Conservation (phyloP, 148 eudicot genomes). For the Fagopyrum homotropicum region DNA sequence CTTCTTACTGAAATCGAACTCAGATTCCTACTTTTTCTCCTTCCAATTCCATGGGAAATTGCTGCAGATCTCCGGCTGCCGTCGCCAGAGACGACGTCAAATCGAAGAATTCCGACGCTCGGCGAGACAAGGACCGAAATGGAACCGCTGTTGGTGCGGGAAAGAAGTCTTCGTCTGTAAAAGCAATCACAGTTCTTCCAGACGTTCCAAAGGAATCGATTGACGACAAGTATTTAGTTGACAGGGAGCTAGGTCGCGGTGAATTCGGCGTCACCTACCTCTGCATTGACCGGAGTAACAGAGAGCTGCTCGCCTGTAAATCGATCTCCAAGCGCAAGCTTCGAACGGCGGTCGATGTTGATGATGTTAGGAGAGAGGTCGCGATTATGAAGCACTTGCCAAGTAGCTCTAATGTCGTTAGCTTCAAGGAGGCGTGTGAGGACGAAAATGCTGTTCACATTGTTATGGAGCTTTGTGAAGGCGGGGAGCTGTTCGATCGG, state of each 20-base stretch:
- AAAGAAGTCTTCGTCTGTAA: conserved; percentile 16
- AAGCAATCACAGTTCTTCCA: conserved; percentile 39
- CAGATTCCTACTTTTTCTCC: conserved; percentile 7
- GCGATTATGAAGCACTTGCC: conserved; percentile 98
- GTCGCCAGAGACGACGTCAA: conserved; percentile 90
- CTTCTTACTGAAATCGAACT: not conserved
- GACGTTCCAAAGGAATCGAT: conserved; percentile 44
- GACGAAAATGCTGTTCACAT: conserved; percentile 89
- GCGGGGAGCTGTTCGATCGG: conserved; percentile 94
- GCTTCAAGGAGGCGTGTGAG: conserved; percentile 82
- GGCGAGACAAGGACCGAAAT: conserved; percentile 26
- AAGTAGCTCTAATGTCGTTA: conserved; percentile 55
- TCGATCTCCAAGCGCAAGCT: conserved; percentile 91
- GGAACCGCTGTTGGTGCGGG: conserved; percentile 7
- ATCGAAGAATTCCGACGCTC: conserved; percentile 40
- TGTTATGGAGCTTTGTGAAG: conserved; percentile 92
- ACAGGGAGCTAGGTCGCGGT: conserved; percentile 70
- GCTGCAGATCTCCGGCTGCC: conserved; percentile 97
- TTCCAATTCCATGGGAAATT: conserved; percentile 62
- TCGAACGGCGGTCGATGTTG: conserved; percentile 75
- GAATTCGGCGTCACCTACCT: conserved; percentile 78
- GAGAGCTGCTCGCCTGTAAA: conserved; percentile 75
- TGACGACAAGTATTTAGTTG: conserved; percentile 35
- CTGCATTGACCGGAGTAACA: conserved; percentile 57
- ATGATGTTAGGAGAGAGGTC: conserved; percentile 86